These are phyloP conservation scores for Cryptococcus sp. DNA, from an alignment of 1,284 basidiomycete species.

Conservation along the genomic window DNA sequence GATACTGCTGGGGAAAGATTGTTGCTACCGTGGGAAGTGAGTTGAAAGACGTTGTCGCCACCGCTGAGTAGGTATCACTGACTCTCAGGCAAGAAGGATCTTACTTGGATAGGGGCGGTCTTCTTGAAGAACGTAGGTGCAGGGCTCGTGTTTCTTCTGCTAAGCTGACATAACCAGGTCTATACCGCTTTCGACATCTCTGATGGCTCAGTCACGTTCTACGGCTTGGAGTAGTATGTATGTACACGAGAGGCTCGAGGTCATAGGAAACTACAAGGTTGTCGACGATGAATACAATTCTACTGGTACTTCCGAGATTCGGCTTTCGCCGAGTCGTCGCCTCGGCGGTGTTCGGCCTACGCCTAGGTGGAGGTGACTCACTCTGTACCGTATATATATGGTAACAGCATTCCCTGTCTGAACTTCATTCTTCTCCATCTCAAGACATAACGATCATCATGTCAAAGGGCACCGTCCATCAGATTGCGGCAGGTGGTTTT, in stretches of 20 bases:
- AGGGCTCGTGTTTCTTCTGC: not conserved
- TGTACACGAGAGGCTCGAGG: too few species aligned
- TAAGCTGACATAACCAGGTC: not conserved
- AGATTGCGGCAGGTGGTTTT: constrained; percentile 39
- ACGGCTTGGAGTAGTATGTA: not conserved
- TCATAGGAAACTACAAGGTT: too few species aligned
- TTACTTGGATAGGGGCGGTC: not conserved
- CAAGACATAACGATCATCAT: not conserved
- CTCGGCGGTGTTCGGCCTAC: not conserved
- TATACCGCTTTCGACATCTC: constrained; percentile 7
- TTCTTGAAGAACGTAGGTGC: constrained; percentile 8
- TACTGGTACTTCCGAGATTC: not conserved
- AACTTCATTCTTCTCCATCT: not conserved
- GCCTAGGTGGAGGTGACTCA: too few species aligned
- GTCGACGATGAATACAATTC: not conserved
- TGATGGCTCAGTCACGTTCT: constrained; percentile 4
- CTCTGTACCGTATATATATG: too few species aligned
- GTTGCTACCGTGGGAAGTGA: constrained; percentile 1
- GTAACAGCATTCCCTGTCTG: too few species aligned
- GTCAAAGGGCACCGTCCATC: constrained; percentile 20
- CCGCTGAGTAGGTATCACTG: too few species aligned
- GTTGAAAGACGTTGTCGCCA: not conserved
- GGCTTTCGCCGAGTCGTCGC: not conserved
- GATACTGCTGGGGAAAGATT: constrained; percentile 4
- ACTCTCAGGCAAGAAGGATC: too few species aligned